Conservation (phyloP, 2,329 filamentous ascomycete species). For the Graphilbum fragrans region DNA sequence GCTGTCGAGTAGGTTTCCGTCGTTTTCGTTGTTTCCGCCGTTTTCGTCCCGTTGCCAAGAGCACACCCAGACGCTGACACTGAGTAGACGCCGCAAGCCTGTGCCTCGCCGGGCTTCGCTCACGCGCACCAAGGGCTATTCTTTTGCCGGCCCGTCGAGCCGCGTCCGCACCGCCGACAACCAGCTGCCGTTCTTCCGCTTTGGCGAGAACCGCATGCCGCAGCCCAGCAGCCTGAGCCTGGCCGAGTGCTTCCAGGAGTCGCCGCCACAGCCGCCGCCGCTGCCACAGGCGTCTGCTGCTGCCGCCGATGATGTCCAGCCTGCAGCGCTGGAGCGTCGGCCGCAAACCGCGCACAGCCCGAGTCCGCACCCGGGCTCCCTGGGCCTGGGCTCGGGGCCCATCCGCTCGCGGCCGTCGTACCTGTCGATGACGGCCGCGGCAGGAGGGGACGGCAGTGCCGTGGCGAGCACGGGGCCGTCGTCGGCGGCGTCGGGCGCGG, state of each 20-base stretch:
- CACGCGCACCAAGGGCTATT: conserved; percentile 61
- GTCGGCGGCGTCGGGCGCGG: conserved; percentile 21
- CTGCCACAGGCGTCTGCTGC: neutral
- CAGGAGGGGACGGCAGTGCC: too few relatives aligned
- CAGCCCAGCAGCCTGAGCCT: conserved; percentile 45
- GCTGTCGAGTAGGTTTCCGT: conserved; percentile 12
- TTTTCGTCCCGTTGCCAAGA: too few relatives aligned
- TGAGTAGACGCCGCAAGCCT: conserved; percentile 50
- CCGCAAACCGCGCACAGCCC: conserved; percentile 49
- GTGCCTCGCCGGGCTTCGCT: conserved; percentile 60
- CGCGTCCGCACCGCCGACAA: conserved; percentile 50
- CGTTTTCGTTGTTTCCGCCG: too few relatives aligned
- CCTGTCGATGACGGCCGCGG: conserved; percentile 33
- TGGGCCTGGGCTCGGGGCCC: conserved; percentile 33
- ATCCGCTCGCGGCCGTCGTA: conserved; percentile 56
- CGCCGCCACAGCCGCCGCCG: conserved; percentile 46
- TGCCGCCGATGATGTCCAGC: neutral
- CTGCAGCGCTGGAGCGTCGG: conserved; percentile 36
- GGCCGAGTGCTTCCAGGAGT: conserved; percentile 70
- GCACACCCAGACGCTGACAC: too few relatives aligned
- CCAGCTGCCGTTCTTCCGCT: conserved; percentile 63
- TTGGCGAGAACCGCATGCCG: conserved; percentile 34
- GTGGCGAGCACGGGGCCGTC: conserved; percentile 14
- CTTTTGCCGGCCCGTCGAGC: conserved; percentile 51
- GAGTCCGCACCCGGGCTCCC: conserved; percentile 29